These are phyloP conservation scores for Aspergillus alliaceus DNA, from an alignment of 2,329 filamentous ascomycete genomes.

Conservation along the genomic window DNA sequence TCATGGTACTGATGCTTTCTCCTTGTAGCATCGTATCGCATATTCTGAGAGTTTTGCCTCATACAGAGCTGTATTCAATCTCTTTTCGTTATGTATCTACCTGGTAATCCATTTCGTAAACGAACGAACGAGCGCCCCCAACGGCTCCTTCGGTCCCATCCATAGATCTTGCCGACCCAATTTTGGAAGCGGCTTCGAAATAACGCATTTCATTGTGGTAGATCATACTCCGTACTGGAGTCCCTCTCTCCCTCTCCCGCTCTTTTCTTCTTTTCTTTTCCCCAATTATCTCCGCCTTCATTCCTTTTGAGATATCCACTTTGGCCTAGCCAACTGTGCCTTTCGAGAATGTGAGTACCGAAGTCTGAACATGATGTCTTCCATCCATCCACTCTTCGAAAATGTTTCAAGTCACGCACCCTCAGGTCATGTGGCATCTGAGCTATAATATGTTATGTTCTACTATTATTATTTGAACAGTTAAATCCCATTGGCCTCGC, in stretches of 20 bases:
- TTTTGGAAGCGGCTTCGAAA: neutral
- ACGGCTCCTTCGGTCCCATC: neutral
- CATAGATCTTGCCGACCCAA: neutral
- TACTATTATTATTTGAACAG: neutral
- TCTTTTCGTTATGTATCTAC: neutral
- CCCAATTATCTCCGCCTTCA: neutral
- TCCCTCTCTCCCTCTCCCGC: neutral
- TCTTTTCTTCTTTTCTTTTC: neutral
- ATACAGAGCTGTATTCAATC: neutral
- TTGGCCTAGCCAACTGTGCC: neutral
- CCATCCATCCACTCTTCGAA: neutral
- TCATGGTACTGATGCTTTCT: neutral
- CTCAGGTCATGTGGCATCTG: neutral
- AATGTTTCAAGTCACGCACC: neutral
- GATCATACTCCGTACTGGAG: neutral
- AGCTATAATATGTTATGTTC: neutral
- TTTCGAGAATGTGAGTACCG: neutral
- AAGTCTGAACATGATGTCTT: neutral
- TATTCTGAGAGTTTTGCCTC: neutral
- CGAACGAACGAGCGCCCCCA: neutral
- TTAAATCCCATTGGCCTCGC: neutral
- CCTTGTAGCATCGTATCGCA: neutral
- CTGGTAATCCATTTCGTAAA: neutral
- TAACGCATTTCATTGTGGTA: neutral
- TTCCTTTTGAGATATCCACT: neutral